These are phyloP conservation scores for Fusarium denticulatum DNA, from an alignment of 2,329 filamentous ascomycete species.

Conservation along the genomic window DNA sequence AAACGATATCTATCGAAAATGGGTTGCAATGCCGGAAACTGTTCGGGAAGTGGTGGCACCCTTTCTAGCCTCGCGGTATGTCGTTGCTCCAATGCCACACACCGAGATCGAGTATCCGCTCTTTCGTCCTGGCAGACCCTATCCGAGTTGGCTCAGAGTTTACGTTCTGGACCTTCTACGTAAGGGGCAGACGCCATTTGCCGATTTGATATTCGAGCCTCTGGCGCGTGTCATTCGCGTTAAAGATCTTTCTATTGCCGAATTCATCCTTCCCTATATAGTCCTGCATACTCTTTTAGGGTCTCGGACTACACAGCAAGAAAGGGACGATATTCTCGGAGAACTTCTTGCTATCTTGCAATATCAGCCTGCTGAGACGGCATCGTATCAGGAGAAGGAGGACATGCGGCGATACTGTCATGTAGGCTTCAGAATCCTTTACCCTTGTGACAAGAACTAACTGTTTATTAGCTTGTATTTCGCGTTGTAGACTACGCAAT, in stretches of 20 bases:
- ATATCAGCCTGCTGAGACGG: conserved; percentile 61
- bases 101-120: conserved; percentile 77
- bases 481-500: conserved; percentile 90
- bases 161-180: conserved; percentile 86
- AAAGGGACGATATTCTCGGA: conserved; percentile 71
- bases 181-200: conserved; percentile 78
- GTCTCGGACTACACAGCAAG: conserved; percentile 66
- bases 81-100: conserved; percentile 70
- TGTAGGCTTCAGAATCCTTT: conserved; percentile 59
- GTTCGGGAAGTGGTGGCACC: conserved; percentile 86
- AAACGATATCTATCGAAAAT: conserved; percentile 74
- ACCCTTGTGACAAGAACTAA: not conserved
- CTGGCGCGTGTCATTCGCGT: conserved; percentile 84
- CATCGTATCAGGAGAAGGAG: conserved; percentile 72
- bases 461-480: conserved; percentile 77
- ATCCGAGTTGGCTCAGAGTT: conserved; percentile 82
- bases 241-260: conserved; percentile 85
- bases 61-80: conserved; percentile 86
- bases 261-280: conserved; percentile 89
- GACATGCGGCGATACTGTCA: conserved; percentile 88
- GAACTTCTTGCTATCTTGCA: conserved; percentile 82
- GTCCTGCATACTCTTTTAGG: conserved; percentile 85
- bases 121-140: conserved; percentile 73
- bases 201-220: conserved; percentile 81
- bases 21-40: conserved; percentile 79